Conservation (phyloP, 257 asterid species). For the Primulina tabacum region DNA sequence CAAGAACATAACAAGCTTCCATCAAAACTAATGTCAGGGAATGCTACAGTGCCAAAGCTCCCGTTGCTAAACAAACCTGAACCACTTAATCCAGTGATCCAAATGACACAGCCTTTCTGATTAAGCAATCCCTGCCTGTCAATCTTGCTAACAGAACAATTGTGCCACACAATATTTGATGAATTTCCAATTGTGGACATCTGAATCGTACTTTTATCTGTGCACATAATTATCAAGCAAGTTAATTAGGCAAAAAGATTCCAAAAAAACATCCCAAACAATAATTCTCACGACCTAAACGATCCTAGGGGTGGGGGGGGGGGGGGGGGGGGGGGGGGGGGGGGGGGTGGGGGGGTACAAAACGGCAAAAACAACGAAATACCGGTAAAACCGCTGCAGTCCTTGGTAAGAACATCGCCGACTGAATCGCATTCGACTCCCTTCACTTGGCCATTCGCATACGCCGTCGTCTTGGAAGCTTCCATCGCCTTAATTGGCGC, state of each 20-base stretch:
- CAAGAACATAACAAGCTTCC: conserved; percentile 1
- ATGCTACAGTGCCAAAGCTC: neutral
- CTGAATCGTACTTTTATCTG: conserved; percentile 47
- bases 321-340: too few relatives aligned
- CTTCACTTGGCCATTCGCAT: conserved; percentile 32
- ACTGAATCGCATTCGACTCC: conserved; percentile 31
- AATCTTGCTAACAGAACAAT: conserved; percentile 71
- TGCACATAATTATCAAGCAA: conserved; percentile 1
- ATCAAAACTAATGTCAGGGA: neutral
- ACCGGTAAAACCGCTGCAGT: conserved; percentile 43
- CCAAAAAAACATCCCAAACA: conserved; percentile 5
- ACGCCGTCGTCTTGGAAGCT: conserved; percentile 46
- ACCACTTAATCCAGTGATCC: conserved; percentile 99
- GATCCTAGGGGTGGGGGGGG: neutral
- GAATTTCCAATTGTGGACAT: conserved; percentile 65
- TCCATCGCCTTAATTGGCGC: conserved; percentile 68
- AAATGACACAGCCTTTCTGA: conserved; percentile 94
- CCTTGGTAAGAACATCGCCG: conserved; percentile 20
- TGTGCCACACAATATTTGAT: conserved; percentile 86
- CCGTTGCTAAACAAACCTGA: conserved; percentile 63
- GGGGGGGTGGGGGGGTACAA: neutral
- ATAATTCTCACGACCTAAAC: neutral
- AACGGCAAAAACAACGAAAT: neutral
- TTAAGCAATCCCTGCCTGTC: conserved; percentile 82
- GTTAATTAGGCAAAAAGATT: neutral